These are phyloP conservation scores for Guadua angustifolia DNA, from an alignment of 176 grass and related monocot genomes.

Conservation along the genomic window DNA sequence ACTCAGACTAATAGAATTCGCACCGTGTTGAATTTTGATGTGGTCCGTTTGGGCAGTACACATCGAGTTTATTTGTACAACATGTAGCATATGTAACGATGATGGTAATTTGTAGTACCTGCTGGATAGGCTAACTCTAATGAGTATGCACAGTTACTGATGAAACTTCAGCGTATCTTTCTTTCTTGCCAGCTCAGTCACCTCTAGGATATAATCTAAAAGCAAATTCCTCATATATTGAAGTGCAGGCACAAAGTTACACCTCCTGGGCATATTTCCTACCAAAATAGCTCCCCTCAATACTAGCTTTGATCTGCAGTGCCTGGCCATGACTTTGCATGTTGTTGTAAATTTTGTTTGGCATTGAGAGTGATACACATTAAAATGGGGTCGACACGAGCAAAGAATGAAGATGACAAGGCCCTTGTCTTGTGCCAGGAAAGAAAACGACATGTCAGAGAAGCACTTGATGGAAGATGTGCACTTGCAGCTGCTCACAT, in stretches of 20 bases:
- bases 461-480: slow-evolving; percentile 92
- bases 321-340: slow-evolving; percentile 22
- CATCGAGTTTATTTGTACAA: slow-evolving; percentile 25
- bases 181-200: slow-evolving; percentile 27
- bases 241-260: slow-evolving; percentile 38
- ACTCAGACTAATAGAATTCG: neutral
- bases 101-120: neutral
- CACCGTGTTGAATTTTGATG: neutral
- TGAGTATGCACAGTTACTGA: slow-evolving; percentile 7
- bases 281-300: neutral
- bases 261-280: neutral
- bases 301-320: slow-evolving; percentile 29
- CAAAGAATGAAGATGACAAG: slow-evolving; percentile 84
- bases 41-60: slow-evolving; percentile 4
- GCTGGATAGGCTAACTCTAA: neutral
- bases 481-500: slow-evolving; percentile 76
- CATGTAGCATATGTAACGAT: neutral
- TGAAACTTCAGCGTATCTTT: slow-evolving; percentile 28
- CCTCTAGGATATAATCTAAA: slow-evolving; percentile 22
- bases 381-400: slow-evolving; percentile 66
- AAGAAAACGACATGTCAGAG: slow-evolving; percentile 79
- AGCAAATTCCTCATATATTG: slow-evolving; percentile 26
- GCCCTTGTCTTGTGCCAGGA: slow-evolving; percentile 83
- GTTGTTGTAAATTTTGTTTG: slow-evolving; percentile 21
- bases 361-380: slow-evolving; percentile 24